Base-by-base conservation (phyloP, 1,284 basidiomycete species). In the Pyrrhoderma lamaoense region DNA sequence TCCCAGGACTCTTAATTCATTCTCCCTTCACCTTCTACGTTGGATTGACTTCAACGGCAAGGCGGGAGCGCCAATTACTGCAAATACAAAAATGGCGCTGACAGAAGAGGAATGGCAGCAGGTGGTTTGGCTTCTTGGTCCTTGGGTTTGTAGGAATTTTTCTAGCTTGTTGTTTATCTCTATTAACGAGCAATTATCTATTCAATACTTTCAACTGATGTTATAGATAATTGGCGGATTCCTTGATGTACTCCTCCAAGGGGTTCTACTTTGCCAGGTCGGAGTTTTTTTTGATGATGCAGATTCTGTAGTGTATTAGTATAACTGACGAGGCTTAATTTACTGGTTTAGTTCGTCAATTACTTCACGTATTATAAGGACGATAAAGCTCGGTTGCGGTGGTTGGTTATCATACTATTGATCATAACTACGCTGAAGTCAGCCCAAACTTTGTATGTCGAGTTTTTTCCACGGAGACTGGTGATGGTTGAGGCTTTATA, bases 221-320 rank as follows among this genome's bases (percentile, higher is more conserved):
- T n/a, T 31, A 5, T 31, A 31, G 27, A 31, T 67, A 11, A 52
- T 65, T 25, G 67, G 67, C 9, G 59, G 58, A 42, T 63, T 61
- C 42, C 38, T 67, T 8, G 67, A 67, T 38, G 42, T 67, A 22
- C 56, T 69, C 23, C 53, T 67, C 18, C 66, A 68, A 52, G 66
- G 66, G 5, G 55, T 66, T 14, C 51, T 68, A 14, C 60, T 54
- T 42, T 62, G 61, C 40, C 67, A 69, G 58, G 66, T 64, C 37
- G 18, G 56, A 52, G 5, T 18, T n/a, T 7, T 45, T 21, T n/a
- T n/a, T n/a, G n/a, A n/a, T n/a, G n/a, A n/a, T n/a, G n/a, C n/a
- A n/a, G n/a, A n/a, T 22, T 22, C 35, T 22, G 9, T n/a, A 16
- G 35, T 5, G 8, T 18, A 8, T 40, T 7, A 5, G 8, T 8